Evolutionary conservation across 1,139 yeast genomes (phyloP).

Genomic region (Yueomyces sp.): DNA sequence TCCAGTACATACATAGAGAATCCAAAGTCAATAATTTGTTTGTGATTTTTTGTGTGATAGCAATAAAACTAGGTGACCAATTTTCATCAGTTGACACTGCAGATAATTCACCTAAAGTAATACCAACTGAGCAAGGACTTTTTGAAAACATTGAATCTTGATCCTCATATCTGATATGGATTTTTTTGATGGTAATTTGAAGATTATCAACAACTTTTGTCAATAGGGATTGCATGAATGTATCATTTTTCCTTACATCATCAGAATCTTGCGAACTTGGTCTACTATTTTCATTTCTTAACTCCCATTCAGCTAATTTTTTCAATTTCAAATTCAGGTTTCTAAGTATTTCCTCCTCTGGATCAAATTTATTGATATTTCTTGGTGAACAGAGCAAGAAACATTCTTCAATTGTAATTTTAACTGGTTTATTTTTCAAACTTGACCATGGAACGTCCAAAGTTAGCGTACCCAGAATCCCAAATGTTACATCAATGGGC

Average conservation of each 20-base stretch:
- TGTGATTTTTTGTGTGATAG: constrained; percentile 55
- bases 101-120: constrained; percentile 73
- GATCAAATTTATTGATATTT: constrained; percentile 39
- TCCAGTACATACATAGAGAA: constrained; percentile 74
- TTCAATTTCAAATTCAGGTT: constrained; percentile 56
- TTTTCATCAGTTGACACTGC: constrained; percentile 80
- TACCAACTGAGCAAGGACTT: constrained; percentile 69
- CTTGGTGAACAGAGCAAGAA: constrained; percentile 73
- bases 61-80: constrained; percentile 81
- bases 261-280: constrained; percentile 4
- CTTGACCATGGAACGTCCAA: constrained; percentile 96
- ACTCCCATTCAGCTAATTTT: constrained; percentile 57
- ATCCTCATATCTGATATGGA: constrained; percentile 89
- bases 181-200: constrained; percentile 85
- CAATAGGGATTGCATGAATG: constrained; percentile 76
- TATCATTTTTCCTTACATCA: constrained; percentile 56
- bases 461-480: constrained; percentile 80
- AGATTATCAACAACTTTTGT: constrained; percentile 87
- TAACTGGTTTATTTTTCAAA: constrained; percentile 84
- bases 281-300: constrained; percentile 16
- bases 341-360: constrained; percentile 54
- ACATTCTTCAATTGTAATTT: constrained; percentile 78
- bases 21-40: constrained; percentile 69
- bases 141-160: constrained; percentile 43
- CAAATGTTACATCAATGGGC: constrained; percentile 84